These are phyloP conservation scores for Claviceps maximensis DNA, from an alignment of 2,329 filamentous ascomycete species.

Conservation along the genomic window DNA sequence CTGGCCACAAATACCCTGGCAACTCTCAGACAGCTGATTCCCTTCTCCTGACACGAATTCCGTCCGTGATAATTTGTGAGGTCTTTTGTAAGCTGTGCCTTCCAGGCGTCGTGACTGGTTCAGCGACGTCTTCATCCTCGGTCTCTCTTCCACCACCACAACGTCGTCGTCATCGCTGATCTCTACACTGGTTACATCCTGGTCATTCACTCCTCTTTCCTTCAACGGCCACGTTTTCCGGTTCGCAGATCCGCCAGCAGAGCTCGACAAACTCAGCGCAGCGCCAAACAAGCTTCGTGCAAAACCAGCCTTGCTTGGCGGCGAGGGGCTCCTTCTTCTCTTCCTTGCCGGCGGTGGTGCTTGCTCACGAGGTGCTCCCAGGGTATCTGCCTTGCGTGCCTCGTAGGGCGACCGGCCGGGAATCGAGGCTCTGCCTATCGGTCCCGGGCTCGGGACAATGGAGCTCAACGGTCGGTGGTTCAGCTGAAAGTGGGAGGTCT, in stretches of 20 bases:
- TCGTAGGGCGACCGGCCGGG: constrained; percentile 22
- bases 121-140: neutral
- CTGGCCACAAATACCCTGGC: neutral
- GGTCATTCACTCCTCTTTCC: constrained; percentile 10
- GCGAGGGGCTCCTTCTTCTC: constrained; percentile 16
- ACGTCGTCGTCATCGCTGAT: constrained; percentile 6
- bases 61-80: neutral
- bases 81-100: neutral
- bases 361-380: constrained; percentile 3
- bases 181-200: neutral
- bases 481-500: constrained; percentile 21
- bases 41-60: neutral
- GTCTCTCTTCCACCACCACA: constrained; percentile 5
- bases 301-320: constrained; percentile 20
- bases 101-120: neutral
- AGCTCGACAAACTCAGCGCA: constrained; percentile 17
- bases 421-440: constrained; percentile 20
- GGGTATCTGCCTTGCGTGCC: constrained; percentile 12
- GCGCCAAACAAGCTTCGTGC: constrained; percentile 24
- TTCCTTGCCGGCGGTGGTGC: constrained; percentile 15
- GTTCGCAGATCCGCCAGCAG: constrained; percentile 8
- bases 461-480: constrained; percentile 31
- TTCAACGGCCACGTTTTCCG: constrained; percentile 9
- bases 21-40: too few species aligned
- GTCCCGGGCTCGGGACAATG: constrained; percentile 17